Evolutionary conservation across 1,284 basidiomycete genomes (phyloP), one percentile per base, ranked within the genome.

Genomic region (Ustilago hordei): DNA sequence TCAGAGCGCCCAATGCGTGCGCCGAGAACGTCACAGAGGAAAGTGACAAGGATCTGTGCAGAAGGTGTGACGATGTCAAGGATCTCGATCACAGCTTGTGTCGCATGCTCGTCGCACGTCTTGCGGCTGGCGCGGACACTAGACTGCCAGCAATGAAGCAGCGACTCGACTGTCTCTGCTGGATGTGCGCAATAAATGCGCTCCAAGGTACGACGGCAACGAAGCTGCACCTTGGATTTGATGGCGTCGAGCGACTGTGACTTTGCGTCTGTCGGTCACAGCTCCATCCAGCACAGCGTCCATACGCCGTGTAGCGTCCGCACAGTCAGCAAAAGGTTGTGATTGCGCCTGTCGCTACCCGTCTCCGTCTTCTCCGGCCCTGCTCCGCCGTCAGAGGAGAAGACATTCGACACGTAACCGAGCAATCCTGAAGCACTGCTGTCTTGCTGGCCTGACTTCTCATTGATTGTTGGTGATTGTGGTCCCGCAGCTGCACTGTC

Each of bases 41-140:
- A 93, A 70, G 95, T 92, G 1, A 98, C 94, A 1, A 93, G 91
- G 72, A 91, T 93, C 82, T 95, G 94, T 2, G 94, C 92, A 82
- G 91, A 96, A 0, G 93, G 90, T 2, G 95, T 91, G 19, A 98
- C 89, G 13, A 91, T 88, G 81, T 95, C 93, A 11, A 97, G 88
- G 52, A 97, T 90, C 67, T 95, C 92, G 80, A 96, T 95, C 1
- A 92, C 68, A 38, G 68, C 64, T 19, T 52, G 28, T 5, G 63
- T 67, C 3, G 54, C 45, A 2, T 48, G 17, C 4, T 59, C 54
- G 12, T 65, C 39, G 13, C 38, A 39, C 17, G 56, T 8, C 13
- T 45, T 55, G 50, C 48, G 48, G 11, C 59, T 55, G 3, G 59
- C 32, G n/a, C 60, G 54, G 35, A 64, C 60, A 23, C 67, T 60